Percentiles rank a stretch among this genome's conserved stretches.
phyloP scores from a whole-genome alignment of 2,329 filamentous ascomycete species.

The Lasiodiplodia sp. region DNA sequence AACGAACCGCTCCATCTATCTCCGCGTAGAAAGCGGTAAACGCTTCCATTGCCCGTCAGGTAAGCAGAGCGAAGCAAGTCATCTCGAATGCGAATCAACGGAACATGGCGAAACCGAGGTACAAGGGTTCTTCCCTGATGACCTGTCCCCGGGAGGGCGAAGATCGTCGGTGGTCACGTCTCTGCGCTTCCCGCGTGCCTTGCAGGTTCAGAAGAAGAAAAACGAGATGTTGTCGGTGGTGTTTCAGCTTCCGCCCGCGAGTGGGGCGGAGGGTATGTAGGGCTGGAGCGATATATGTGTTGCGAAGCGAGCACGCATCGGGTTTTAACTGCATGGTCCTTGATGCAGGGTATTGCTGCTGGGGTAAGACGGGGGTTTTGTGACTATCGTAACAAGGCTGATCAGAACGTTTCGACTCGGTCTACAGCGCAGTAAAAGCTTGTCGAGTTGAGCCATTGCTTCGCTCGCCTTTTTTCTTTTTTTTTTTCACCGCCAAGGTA shows the following conservation, averaged over 20 bases:
- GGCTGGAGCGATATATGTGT: not conserved
- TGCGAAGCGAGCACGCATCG: not conserved
- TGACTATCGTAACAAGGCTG: too few species aligned
- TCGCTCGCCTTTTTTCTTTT: not conserved
- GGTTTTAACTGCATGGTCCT: not conserved
- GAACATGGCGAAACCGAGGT: not conserved
- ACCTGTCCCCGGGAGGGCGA: not conserved
- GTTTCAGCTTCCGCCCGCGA: not conserved
- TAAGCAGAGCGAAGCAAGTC: not conserved
- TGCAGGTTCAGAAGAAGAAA: too few species aligned
- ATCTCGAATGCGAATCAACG: not conserved
- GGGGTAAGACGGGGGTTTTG: not conserved
- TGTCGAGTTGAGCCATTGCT: too few species aligned
- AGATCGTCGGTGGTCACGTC: not conserved
- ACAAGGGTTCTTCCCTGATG: not conserved
- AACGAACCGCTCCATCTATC: not conserved
- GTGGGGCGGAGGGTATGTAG: not conserved
- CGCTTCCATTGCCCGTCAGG: not conserved
- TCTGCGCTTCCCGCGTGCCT: too few species aligned
- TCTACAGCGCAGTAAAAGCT: too few species aligned
- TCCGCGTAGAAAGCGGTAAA: not conserved
- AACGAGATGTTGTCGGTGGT: not conserved
- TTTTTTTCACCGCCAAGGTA: not conserved
- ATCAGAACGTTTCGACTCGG: too few species aligned
- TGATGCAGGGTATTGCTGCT: not conserved